A percentile compares a stretch with the other conserved stretches of the same genome.
These are phyloP conservation scores for Wallacemonas rigidus DNA, from an alignment of 208 protist species.

Conservation along the genomic window DNA sequence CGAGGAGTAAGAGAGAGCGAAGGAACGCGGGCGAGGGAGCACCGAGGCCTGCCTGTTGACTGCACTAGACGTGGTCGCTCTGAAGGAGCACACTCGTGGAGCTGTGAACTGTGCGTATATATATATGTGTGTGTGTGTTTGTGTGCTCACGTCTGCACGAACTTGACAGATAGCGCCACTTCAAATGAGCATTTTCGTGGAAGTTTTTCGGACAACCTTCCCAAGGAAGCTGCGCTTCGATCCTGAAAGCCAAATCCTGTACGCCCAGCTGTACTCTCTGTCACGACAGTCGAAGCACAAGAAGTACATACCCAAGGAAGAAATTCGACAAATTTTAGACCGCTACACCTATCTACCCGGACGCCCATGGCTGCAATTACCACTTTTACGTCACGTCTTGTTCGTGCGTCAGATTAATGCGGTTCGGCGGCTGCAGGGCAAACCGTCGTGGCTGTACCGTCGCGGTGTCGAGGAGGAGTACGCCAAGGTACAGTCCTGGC, in stretches of 20 bases:
- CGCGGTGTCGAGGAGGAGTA: constrained; percentile 75
- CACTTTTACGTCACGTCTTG: constrained; percentile 78
- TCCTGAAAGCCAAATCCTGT: constrained; percentile 76
- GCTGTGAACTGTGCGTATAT: too few relatives aligned
- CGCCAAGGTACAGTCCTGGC: constrained; percentile 55
- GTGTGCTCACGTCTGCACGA: too few relatives aligned
- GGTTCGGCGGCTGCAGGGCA: constrained; percentile 43
- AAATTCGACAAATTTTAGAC: constrained; percentile 63
- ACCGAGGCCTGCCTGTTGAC: too few relatives aligned
- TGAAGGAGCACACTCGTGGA: too few relatives aligned
- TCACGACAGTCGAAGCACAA: constrained; percentile 64
- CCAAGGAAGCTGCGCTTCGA: constrained; percentile 84
- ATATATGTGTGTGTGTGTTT: too few relatives aligned
- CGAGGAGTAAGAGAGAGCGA: too few relatives aligned
- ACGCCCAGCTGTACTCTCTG: constrained; percentile 72
- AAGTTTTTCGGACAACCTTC: constrained; percentile 75
- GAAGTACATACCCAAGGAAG: constrained; percentile 74
- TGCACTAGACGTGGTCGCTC: too few relatives aligned
- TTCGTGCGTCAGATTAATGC: constrained; percentile 72
- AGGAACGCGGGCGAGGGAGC: too few relatives aligned
- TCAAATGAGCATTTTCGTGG: constrained; percentile 57
- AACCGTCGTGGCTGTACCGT: constrained; percentile 76
- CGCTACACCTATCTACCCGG: constrained; percentile 58
- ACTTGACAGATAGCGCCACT: not conserved
- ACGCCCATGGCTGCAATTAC: constrained; percentile 70